Conservation (phyloP, 1,284 basidiomycete genomes). For the Lignosus rhinocerotis region DNA sequence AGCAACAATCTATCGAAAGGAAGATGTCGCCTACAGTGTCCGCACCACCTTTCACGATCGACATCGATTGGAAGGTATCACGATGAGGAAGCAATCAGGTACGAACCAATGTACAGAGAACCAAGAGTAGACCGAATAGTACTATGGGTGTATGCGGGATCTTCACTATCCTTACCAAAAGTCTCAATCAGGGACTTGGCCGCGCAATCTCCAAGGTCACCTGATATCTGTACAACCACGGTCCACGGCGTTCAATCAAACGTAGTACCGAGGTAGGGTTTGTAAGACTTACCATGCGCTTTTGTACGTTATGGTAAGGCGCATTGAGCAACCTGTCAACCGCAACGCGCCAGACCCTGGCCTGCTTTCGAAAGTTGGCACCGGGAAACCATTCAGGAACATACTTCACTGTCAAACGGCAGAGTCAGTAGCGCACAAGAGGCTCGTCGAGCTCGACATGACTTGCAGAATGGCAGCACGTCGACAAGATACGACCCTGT, state of each 20-base stretch:
- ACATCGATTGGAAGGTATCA: background rate
- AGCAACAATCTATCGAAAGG: background rate
- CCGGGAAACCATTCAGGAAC: constrained; percentile 44
- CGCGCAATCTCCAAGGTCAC: constrained; percentile 7
- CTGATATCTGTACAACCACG: background rate
- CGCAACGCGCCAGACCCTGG: constrained; percentile 33
- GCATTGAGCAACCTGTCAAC: constrained; percentile 21
- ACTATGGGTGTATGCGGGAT: constrained; percentile 4
- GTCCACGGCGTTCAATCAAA: too few relatives aligned
- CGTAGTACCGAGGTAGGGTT: background rate
- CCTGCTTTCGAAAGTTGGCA: constrained; percentile 43
- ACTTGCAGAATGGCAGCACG: constrained; percentile 26
- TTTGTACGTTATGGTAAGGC: constrained; percentile 30
- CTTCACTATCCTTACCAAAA: constrained; percentile 1
- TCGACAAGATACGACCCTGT: constrained; percentile 28
- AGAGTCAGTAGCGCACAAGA: background rate
- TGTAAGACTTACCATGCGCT: constrained; percentile 14
- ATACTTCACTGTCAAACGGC: constrained; percentile 28
- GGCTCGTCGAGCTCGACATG: background rate
- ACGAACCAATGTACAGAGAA: constrained; percentile 19
- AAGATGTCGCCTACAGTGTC: constrained; percentile 17
- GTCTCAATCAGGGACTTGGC: constrained; percentile 10
- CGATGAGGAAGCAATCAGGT: background rate
- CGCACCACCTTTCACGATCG: constrained; percentile 12
- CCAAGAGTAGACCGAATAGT: constrained; percentile 15